Percentiles rank a stretch among this genome's conserved stretches.
Evolutionary conservation across 441 rosid genomes (phyloP).

Genomic region (Metrosideros polymorpha): DNA sequence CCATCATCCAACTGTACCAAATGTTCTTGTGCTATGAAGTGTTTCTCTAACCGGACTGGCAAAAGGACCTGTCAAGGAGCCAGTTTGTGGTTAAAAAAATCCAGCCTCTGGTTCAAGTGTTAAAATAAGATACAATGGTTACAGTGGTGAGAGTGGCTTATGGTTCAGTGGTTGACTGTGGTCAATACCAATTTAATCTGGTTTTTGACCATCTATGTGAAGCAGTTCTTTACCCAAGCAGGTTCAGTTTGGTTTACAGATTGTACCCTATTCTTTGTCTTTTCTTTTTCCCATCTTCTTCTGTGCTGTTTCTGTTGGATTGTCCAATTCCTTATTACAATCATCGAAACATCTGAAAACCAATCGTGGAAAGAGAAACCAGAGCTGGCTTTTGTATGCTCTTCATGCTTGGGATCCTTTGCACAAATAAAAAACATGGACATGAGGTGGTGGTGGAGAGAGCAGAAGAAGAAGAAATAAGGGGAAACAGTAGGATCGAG

Average conservation of each 20-base stretch:
- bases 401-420: background rate
- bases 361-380: background rate
- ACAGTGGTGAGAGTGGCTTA: background rate
- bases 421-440: background rate
- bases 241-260: background rate
- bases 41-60: background rate
- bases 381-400: background rate
- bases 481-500: background rate
- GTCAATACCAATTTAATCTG: background rate
- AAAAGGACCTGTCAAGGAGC: background rate
- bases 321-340: background rate
- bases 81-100: background rate
- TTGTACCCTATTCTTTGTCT: background rate
- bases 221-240: background rate
- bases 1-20: background rate
- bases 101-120: background rate
- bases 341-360: background rate
- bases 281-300: background rate
- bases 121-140: background rate
- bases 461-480: background rate
- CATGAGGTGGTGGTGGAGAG: background rate
- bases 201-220: background rate
- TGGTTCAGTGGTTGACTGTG: background rate
- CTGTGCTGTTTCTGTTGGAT: background rate
- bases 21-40: background rate